Conservation (phyloP, 768 basidiomycete genomes). For the Leccinum variicolor region DNA sequence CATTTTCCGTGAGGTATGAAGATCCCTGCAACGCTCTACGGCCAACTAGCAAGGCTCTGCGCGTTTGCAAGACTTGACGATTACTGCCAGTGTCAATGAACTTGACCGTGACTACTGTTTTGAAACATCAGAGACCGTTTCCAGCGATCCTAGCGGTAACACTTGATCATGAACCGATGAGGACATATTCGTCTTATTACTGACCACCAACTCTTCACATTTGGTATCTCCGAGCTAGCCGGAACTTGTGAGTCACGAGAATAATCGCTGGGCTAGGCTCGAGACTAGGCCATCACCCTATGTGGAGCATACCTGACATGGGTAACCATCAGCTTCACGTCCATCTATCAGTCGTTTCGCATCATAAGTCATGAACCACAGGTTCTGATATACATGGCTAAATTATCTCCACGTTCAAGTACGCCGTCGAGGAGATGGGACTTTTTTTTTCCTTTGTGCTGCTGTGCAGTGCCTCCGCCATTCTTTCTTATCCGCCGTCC, state of each 20-base stretch:
- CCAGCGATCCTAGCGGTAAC: neutral
- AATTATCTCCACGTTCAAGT: slow-evolving; percentile 14
- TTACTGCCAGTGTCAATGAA: neutral
- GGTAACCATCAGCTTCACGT: slow-evolving; percentile 1
- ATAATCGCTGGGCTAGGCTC: neutral
- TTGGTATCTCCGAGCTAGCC: neutral
- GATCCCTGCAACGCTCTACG: neutral
- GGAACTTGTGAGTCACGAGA: neutral
- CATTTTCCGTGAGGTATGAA: neutral
- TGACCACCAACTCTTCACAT: neutral
- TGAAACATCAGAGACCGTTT: neutral
- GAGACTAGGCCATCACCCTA: neutral
- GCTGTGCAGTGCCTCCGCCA: slow-evolving; percentile 8
- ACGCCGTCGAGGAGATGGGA: neutral
- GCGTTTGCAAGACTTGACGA: neutral
- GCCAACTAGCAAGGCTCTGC: neutral
- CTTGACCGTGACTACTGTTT: neutral
- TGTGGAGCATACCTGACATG: neutral
- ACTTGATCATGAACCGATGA: neutral
- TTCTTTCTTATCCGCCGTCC: neutral
- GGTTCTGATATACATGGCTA: slow-evolving; percentile 9
- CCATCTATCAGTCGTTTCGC: neutral
- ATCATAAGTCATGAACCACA: neutral
- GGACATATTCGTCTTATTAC: neutral
- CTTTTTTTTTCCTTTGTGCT: slow-evolving; percentile 5